Conservation (phyloP, 768 basidiomycete genomes). For the Calocera cornea region DNA sequence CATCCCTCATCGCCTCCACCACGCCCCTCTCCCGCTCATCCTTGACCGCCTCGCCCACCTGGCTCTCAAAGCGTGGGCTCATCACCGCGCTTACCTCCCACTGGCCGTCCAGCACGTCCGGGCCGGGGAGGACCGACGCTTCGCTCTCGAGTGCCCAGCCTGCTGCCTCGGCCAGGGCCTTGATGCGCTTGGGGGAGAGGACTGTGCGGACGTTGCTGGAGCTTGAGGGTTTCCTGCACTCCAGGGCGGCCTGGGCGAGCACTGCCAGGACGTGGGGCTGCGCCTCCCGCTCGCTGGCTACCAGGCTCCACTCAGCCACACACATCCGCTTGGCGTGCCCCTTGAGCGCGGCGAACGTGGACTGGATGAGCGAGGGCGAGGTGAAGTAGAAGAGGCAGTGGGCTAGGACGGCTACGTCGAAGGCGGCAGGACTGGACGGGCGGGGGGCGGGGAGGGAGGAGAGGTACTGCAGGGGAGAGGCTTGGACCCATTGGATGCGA, state of each 20-base stretch:
- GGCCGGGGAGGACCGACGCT: constrained; percentile 17
- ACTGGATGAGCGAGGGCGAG: constrained; percentile 22
- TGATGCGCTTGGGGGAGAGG: constrained; percentile 24
- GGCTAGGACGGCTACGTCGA: constrained; percentile 26
- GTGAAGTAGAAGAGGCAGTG: constrained; percentile 32
- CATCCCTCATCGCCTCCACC: constrained; percentile 25
- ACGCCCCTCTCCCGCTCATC: constrained; percentile 26
- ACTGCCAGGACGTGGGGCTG: constrained; percentile 27
- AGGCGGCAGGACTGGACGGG: constrained; percentile 21
- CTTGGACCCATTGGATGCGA: constrained; percentile 27
- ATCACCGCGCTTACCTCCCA: constrained; percentile 27
- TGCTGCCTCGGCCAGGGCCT: constrained; percentile 17
- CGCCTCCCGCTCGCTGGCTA: constrained; percentile 15
- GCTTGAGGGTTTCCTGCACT: constrained; percentile 22
- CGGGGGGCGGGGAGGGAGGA: constrained; percentile 2
- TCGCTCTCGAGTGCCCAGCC: constrained; percentile 18
- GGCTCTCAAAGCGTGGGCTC: constrained; percentile 16
- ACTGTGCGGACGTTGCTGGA: constrained; percentile 28
- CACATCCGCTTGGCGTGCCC: constrained; percentile 17
- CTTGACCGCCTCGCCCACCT: constrained; percentile 18
- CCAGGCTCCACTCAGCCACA: constrained; percentile 28
- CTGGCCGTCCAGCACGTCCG: constrained; percentile 23
- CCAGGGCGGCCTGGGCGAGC: constrained; percentile 27
- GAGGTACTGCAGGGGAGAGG: constrained; percentile 24
- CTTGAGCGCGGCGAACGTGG: constrained; percentile 24